Conservation (phyloP, 257 asterid genomes). For the Rauvolfia tetraphylla region DNA sequence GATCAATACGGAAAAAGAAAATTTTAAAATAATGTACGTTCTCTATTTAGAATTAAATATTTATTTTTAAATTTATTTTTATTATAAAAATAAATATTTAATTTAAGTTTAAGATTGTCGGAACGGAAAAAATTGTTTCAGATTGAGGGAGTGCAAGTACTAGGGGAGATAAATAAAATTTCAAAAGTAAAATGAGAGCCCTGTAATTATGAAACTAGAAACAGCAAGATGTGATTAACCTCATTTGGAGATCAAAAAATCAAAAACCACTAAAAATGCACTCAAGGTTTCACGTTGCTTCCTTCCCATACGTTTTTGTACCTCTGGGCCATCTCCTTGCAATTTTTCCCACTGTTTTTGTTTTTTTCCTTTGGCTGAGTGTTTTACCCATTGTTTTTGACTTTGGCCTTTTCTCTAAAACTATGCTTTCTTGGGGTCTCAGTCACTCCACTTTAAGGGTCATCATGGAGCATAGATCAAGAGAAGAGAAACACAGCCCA, state of each 20-base stretch:
- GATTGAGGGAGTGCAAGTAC: no score
- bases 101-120: no score
- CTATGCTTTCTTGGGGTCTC: not conserved
- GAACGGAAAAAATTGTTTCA: no score
- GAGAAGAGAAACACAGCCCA: not conserved
- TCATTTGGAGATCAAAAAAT: not conserved
- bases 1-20: no score
- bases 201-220: not conserved
- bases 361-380: no score
- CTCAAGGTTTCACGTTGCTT: not conserved
- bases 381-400: slow-evolving; percentile 20
- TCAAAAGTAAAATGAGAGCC: not conserved
- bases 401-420: not conserved
- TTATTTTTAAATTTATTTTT: no score
- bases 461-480: not conserved
- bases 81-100: no score
- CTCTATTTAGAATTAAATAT: no score
- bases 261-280: not conserved
- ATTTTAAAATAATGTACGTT: no score
- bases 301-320: no score
- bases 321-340: slow-evolving; percentile 7
- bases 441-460: not conserved
- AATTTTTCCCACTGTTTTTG: no score
- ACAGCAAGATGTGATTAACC: not conserved
- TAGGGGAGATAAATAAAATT: no score